Conservation (phyloP, 345 rosid genomes). For the Lenwebbia sp. region DNA sequence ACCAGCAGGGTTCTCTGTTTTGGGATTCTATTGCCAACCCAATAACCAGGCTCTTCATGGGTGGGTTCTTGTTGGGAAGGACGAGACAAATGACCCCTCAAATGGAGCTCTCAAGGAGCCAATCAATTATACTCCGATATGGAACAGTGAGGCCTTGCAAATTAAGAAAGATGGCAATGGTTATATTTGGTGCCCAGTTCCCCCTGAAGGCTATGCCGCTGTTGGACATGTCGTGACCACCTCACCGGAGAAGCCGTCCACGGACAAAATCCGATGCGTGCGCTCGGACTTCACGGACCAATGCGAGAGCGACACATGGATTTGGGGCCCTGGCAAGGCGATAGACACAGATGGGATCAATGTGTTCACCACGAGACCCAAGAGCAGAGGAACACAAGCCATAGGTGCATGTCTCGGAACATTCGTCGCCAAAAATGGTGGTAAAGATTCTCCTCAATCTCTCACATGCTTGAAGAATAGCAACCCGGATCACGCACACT, state of each 20-base stretch:
- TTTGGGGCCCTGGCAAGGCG: conserved; percentile 6
- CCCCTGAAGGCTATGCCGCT: conserved; percentile 7
- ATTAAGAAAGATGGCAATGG: conserved; percentile 11
- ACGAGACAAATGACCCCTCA: neutral
- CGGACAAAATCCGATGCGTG: conserved; percentile 2
- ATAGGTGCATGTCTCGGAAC: conserved; percentile 1
- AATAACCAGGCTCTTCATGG: conserved; percentile 3
- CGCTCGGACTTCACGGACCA: conserved; percentile 4
- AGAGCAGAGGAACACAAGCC: conserved; percentile 1
- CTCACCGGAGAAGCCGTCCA: neutral
- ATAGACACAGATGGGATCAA: neutral
- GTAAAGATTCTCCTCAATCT: neutral
- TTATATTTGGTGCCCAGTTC: conserved; percentile 7
- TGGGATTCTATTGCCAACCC: conserved; percentile 9
- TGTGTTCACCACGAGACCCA: conserved; percentile 2
- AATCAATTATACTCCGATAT: neutral
- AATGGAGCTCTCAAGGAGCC: conserved; percentile 4
- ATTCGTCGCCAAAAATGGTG: neutral
- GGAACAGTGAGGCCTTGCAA: conserved; percentile 6
- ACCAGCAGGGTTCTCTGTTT: conserved; percentile 8
- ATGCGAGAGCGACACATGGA: conserved; percentile 2
- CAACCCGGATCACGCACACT: neutral
- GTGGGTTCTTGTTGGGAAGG: conserved; percentile 6
- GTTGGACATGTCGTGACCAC: conserved; percentile 2
- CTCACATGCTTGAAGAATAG: conserved; percentile 6